Evolutionary conservation across 2,329 filamentous ascomycete genomes (phyloP).

Genomic region (Akanthomyces uredinophilus): DNA sequence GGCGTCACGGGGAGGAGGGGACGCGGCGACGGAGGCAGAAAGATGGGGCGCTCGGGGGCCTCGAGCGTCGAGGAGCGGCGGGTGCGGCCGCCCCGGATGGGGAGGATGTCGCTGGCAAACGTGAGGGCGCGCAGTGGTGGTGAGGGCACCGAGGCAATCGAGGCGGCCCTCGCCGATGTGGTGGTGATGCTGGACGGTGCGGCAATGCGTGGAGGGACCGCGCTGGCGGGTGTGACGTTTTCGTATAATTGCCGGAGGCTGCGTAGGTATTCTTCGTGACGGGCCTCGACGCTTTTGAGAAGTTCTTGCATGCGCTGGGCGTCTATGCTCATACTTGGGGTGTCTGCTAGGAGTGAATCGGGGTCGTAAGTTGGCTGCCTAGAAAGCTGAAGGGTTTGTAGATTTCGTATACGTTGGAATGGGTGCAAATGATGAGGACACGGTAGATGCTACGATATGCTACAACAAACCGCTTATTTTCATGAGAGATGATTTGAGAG

Average conservation of each 20-base stretch:
- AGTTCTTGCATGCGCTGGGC: constrained; percentile 29
- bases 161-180: constrained; percentile 20
- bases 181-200: neutral
- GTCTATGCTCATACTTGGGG: constrained; percentile 11
- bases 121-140: constrained; percentile 26
- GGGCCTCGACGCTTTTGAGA: constrained; percentile 28
- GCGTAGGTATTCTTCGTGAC: constrained; percentile 31
- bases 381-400: neutral
- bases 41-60: constrained; percentile 19
- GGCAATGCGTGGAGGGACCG: neutral
- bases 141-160: constrained; percentile 9
- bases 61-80: constrained; percentile 28
- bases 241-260: constrained; percentile 27
- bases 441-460: neutral
- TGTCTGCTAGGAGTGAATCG: neutral
- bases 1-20: constrained; percentile 21
- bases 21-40: constrained; percentile 19
- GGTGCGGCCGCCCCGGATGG: constrained; percentile 22
- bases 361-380: neutral
- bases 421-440: neutral
- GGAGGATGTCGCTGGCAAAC: constrained; percentile 17
- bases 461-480: neutral
- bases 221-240: constrained; percentile 14
- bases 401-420: neutral
- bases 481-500: neutral